These are phyloP conservation scores for Arachis hypogaea DNA, from an alignment of 306 rosid species.

Conservation along the genomic window DNA sequence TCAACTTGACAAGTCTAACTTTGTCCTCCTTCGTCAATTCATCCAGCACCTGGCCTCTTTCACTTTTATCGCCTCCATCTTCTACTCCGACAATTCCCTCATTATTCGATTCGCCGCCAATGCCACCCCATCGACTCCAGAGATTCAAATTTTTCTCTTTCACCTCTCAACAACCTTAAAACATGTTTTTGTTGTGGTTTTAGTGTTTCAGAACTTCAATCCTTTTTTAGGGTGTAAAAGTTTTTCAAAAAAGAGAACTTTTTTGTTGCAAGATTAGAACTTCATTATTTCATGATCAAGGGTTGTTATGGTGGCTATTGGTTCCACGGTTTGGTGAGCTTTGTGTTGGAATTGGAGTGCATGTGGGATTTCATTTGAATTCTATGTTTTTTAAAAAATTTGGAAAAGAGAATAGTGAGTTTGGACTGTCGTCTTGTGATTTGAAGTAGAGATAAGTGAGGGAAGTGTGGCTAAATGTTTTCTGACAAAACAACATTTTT, in stretches of 20 bases:
- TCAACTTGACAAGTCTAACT: too few species aligned
- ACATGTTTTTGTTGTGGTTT: neutral
- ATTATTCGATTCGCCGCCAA: too few species aligned
- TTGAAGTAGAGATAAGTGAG: slow-evolving; percentile 83
- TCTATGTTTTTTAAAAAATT: slow-evolving; percentile 59
- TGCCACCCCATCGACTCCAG: too few species aligned
- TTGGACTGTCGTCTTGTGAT: slow-evolving; percentile 65
- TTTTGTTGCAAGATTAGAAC: slow-evolving; percentile 37
- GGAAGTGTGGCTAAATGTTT: slow-evolving; percentile 66
- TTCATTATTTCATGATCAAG: slow-evolving; percentile 53
- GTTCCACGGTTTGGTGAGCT: slow-evolving; percentile 38
- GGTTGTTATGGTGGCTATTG: slow-evolving; percentile 33
- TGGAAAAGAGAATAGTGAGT: slow-evolving; percentile 44
- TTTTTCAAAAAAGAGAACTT: slow-evolving; percentile 35
- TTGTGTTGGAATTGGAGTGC: slow-evolving; percentile 56
- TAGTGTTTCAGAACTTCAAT: slow-evolving; percentile 26
- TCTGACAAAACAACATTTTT: slow-evolving; percentile 12
- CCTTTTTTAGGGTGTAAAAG: neutral
- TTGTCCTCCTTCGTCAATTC: too few species aligned
- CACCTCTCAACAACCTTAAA: neutral
- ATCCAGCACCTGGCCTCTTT: too few species aligned
- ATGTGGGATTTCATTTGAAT: slow-evolving; percentile 73
- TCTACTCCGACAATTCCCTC: too few species aligned
- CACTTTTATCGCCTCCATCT: too few species aligned
- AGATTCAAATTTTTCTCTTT: neutral